A percentile compares a stretch with the other conserved stretches of the same genome.
phyloP scores from a whole-genome alignment of 345 rosid species.

The Heritiera fomes region DNA sequence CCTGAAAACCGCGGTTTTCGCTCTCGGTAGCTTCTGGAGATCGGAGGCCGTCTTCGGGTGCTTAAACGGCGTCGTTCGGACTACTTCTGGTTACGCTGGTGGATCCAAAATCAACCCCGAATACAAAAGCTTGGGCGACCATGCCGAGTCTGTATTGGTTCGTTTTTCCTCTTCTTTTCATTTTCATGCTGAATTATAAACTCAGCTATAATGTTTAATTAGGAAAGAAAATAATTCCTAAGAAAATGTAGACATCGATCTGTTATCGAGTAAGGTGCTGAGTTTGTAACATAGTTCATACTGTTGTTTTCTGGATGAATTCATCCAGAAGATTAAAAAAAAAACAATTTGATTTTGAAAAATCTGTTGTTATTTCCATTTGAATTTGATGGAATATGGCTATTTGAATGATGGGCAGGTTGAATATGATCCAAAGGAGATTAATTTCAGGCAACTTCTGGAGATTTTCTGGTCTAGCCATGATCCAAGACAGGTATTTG shows the following conservation, averaged over 20 bases:
- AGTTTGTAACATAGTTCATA: neutral
- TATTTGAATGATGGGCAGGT: constrained; percentile 46
- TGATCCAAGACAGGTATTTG: constrained; percentile 89
- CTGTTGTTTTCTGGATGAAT: neutral
- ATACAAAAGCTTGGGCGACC: constrained; percentile 74
- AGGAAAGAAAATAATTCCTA: neutral
- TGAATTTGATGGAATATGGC: constrained; percentile 4
- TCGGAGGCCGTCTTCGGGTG: constrained; percentile 94
- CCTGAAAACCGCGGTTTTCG: constrained; percentile 62
- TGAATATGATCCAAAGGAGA: constrained; percentile 74
- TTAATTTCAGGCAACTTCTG: constrained; percentile 67
- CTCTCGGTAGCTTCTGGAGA: constrained; percentile 97
- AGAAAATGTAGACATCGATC: neutral
- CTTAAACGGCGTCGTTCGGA: constrained; percentile 73
- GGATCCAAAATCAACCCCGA: constrained; percentile 78
- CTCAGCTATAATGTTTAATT: neutral
- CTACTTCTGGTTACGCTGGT: constrained; percentile 72
- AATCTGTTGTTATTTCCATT: neutral
- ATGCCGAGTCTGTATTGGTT: constrained; percentile 91
- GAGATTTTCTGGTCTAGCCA: constrained; percentile 93
- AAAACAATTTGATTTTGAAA: neutral
- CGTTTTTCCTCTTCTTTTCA: neutral
- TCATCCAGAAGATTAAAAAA: neutral
- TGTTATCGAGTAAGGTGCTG: neutral
- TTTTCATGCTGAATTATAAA: neutral